These are phyloP conservation scores for Jatropha multifida DNA, from an alignment of 441 rosid genomes.

Conservation along the genomic window DNA sequence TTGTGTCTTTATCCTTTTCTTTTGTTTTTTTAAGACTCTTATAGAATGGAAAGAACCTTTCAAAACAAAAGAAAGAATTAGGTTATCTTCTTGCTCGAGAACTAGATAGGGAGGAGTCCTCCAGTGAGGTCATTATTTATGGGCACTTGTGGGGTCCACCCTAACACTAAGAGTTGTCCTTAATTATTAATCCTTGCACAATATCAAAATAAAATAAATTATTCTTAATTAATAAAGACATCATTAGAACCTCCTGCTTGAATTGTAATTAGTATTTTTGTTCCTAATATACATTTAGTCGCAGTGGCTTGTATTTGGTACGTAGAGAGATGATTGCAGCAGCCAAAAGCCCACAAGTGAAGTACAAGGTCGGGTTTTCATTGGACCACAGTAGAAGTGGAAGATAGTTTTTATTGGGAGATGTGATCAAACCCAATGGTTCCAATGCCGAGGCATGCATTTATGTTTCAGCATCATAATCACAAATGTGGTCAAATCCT, in stretches of 20 bases:
- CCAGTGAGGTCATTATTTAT: conserved; percentile 51
- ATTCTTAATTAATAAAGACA: no score
- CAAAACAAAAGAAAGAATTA: no score
- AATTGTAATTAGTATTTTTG: no score
- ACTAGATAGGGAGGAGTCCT: conserved; percentile 23
- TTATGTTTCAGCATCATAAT: conserved; percentile 7
- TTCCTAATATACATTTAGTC: no score
- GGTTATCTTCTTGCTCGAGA: conserved; percentile 1
- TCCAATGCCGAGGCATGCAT: conserved; percentile 15
- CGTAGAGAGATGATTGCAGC: not conserved
- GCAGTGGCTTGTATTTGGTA: no score
- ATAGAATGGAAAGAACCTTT: not conserved
- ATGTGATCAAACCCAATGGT: conserved; percentile 19
- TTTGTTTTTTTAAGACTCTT: no score
- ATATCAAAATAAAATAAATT: no score
- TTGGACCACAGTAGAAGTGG: not conserved
- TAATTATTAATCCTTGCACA: not conserved
- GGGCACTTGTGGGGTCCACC: conserved; percentile 36
- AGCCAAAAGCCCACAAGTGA: no score
- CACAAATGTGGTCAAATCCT: not conserved
- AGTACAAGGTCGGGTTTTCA: not conserved
- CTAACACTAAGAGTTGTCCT: not conserved
- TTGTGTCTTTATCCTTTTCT: not conserved
- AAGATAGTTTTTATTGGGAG: conserved; percentile 14
- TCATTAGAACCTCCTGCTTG: no score